Conservation (phyloP, 352 stramenopile genomes). For the Plasmopara viticola region DNA sequence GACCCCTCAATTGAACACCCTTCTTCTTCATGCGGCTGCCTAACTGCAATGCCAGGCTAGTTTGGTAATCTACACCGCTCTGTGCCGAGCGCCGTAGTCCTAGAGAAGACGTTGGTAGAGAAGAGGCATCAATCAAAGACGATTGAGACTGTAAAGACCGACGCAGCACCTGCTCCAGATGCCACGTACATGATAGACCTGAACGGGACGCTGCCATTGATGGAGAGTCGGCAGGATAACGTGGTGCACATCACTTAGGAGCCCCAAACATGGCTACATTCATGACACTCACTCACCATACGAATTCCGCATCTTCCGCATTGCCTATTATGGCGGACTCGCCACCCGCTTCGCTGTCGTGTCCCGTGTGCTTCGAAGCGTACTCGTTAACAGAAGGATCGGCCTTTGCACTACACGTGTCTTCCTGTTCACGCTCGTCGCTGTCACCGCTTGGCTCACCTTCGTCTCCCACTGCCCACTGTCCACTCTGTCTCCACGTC, state of each 20-base stretch:
- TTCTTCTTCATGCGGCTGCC: conserved; percentile 29
- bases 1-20: neutral
- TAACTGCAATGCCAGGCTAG: conserved; percentile 53
- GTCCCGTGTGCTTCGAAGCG: conserved; percentile 42
- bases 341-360: conserved; percentile 17
- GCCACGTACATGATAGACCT: conserved; percentile 41
- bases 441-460: conserved; percentile 12
- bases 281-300: too few relatives aligned
- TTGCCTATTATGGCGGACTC: conserved; percentile 13
- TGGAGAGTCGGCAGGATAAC: neutral
- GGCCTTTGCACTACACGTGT: conserved; percentile 55
- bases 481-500: conserved; percentile 55
- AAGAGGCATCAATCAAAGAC: conserved; percentile 20
- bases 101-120: conserved; percentile 21
- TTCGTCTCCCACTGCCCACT: conserved; percentile 22
- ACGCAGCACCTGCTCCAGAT: conserved; percentile 44
- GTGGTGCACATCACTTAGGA: neutral
- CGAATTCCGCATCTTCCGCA: neutral
- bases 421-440: conserved; percentile 26
- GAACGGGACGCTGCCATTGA: conserved; percentile 13
- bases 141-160: conserved; percentile 30
- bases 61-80: conserved; percentile 68
- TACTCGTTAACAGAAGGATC: conserved; percentile 20
- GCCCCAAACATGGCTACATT: too few relatives aligned
- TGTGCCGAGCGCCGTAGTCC: conserved; percentile 66